These are phyloP conservation scores for Nectriaceae sp. DNA, from an alignment of 2,329 filamentous ascomycete species.

Conservation along the genomic window DNA sequence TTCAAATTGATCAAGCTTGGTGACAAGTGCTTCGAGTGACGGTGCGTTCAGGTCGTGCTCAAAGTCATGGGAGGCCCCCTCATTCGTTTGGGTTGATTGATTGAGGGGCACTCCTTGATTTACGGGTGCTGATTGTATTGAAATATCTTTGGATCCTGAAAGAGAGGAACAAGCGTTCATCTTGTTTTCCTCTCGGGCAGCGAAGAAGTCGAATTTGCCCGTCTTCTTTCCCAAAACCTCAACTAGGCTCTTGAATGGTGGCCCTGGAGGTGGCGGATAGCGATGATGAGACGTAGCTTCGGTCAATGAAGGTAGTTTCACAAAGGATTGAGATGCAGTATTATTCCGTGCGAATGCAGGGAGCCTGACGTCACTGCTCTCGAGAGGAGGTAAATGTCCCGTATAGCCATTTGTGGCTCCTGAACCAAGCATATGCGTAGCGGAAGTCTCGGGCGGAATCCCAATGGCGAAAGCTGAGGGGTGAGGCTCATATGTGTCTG, in stretches of 20 bases:
- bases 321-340: not conserved
- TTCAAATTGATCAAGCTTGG: too few relatives aligned
- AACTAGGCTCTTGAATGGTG: conserved; percentile 13
- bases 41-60: not conserved
- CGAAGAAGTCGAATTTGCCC: conserved; percentile 42
- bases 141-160: not conserved
- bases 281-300: conserved; percentile 11
- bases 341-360: not conserved
- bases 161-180: conserved; percentile 3
- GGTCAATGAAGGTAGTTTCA: conserved; percentile 21
- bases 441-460: too few relatives aligned
- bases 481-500: too few relatives aligned
- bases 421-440: too few relatives aligned
- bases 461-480: too few relatives aligned
- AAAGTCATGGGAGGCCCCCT: not conserved
- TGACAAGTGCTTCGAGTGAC: too few relatives aligned
- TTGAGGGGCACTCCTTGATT: not conserved
- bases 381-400: conserved; percentile 13
- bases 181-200: conserved; percentile 41
- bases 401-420: too few relatives aligned
- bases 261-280: conserved; percentile 1
- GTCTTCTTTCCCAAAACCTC: conserved; percentile 36
- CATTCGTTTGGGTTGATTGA: not conserved
- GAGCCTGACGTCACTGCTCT: not conserved
- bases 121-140: not conserved